phyloP scores from a whole-genome alignment of 2,329 filamentous ascomycete species.

The Aspergillus brasiliensis region DNA sequence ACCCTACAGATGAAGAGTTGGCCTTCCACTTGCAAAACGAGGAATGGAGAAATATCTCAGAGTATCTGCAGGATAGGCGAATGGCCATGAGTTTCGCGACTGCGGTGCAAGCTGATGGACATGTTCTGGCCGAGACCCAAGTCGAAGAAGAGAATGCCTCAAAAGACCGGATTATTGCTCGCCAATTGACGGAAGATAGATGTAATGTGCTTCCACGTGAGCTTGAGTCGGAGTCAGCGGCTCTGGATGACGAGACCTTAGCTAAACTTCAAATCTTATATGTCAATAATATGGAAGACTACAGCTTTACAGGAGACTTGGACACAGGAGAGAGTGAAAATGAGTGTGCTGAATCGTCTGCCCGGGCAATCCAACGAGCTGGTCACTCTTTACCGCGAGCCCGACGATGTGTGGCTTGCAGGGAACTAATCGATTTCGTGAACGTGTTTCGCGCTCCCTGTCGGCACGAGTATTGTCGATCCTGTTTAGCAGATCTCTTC shows the following conservation, averaged over 20 bases:
- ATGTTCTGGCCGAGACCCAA: constrained; percentile 11
- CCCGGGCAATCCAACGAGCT: constrained; percentile 8
- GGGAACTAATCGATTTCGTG: not conserved
- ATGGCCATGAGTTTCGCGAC: constrained; percentile 28
- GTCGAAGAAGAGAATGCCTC: constrained; percentile 16
- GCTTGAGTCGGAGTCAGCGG: not conserved
- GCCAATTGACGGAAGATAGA: not conserved
- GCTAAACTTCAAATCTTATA: constrained; percentile 16
- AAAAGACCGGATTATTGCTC: not conserved
- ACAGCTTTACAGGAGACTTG: too few species aligned
- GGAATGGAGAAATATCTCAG: not conserved
- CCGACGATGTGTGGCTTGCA: not conserved
- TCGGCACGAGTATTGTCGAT: constrained; percentile 54
- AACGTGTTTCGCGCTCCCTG: constrained; percentile 20
- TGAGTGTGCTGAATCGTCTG: constrained; percentile 15
- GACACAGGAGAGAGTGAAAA: too few species aligned
- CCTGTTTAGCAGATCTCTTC: constrained; percentile 53
- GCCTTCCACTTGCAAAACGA: not conserved
- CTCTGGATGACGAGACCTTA: constrained; percentile 14
- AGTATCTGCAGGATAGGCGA: constrained; percentile 19
- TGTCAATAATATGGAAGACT: too few species aligned
- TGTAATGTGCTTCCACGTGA: not conserved
- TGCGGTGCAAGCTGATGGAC: constrained; percentile 23
- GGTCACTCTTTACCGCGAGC: not conserved
- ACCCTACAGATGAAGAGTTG: not conserved